phyloP scores from a whole-genome alignment of 176 grass and related monocot genomes.

The Pharus latifolius region DNA sequence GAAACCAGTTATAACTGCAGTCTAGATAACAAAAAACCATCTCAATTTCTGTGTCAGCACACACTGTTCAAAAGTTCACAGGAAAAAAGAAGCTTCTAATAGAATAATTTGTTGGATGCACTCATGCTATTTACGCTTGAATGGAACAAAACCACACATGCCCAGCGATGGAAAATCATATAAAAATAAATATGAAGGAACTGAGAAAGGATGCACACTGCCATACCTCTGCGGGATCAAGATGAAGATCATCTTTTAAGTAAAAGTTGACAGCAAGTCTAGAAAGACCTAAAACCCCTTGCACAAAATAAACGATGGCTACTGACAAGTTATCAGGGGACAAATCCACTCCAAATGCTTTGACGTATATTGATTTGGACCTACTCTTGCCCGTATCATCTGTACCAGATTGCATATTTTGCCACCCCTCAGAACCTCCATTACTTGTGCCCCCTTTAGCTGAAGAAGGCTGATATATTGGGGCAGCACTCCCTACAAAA shows the following conservation, averaged over 20 bases:
- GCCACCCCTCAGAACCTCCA: neutral
- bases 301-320: conserved; percentile 93
- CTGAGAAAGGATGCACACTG: neutral
- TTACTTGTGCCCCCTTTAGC: conserved; percentile 4
- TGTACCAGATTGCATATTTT: conserved; percentile 3
- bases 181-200: neutral
- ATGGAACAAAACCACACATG: conserved; percentile 3
- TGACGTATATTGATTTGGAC: conserved; percentile 28
- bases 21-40: conserved; percentile 51
- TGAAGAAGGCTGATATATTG: conserved; percentile 1
- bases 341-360: conserved; percentile 74
- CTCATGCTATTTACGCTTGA: neutral
- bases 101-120: conserved; percentile 2
- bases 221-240: conserved; percentile 93
- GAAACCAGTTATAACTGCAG: conserved; percentile 90
- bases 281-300: conserved; percentile 88
- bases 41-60: conserved; percentile 7
- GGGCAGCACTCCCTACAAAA: conserved; percentile 12
- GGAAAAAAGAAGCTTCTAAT: neutral
- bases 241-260: conserved; percentile 91
- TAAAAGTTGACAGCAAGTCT: conserved; percentile 95
- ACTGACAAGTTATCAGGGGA: conserved; percentile 91
- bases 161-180: neutral
- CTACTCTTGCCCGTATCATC: conserved; percentile 27
- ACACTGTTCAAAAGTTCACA: neutral